phyloP scores from a whole-genome alignment of 768 basidiomycete genomes.

The Suillus americanus region DNA sequence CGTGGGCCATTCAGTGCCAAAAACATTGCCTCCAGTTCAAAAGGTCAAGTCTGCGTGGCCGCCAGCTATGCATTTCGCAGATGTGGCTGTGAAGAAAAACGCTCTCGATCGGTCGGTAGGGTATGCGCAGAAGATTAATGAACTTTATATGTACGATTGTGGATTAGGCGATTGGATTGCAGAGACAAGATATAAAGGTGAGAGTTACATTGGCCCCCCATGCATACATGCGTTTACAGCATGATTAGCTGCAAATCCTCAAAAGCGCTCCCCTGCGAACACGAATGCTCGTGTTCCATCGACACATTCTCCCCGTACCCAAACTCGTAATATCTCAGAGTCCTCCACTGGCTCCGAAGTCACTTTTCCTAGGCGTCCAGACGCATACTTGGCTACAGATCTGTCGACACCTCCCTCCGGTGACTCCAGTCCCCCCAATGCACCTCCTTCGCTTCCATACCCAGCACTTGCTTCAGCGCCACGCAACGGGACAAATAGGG shows the following conservation, averaged over 20 bases:
- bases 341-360: constrained; percentile 73
- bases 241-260: constrained; percentile 20
- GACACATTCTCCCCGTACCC: constrained; percentile 44
- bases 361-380: constrained; percentile 79
- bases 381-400: constrained; percentile 78
- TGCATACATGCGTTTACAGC: constrained; percentile 9
- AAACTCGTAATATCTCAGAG: constrained; percentile 67
- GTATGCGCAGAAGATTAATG: constrained; percentile 84
- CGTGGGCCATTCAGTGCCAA: constrained; percentile 33
- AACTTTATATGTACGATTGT: constrained; percentile 71
- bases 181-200: constrained; percentile 57
- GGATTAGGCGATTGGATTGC: constrained; percentile 77
- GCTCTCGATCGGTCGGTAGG: constrained; percentile 66
- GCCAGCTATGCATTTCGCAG: constrained; percentile 67
- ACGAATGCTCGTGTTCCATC: constrained; percentile 31
- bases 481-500: constrained; percentile 26
- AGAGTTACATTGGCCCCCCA: constrained; percentile 5
- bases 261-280: constrained; percentile 28
- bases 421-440: constrained; percentile 53
- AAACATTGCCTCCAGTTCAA: constrained; percentile 21
- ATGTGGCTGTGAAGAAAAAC: constrained; percentile 56
- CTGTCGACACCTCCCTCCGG: constrained; percentile 47
- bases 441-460: constrained; percentile 69
- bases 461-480: constrained; percentile 56
- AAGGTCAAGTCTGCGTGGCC: constrained; percentile 48